Base-by-base conservation (phyloP, 441 rosid genomes). In the Hura crepitans region DNA sequence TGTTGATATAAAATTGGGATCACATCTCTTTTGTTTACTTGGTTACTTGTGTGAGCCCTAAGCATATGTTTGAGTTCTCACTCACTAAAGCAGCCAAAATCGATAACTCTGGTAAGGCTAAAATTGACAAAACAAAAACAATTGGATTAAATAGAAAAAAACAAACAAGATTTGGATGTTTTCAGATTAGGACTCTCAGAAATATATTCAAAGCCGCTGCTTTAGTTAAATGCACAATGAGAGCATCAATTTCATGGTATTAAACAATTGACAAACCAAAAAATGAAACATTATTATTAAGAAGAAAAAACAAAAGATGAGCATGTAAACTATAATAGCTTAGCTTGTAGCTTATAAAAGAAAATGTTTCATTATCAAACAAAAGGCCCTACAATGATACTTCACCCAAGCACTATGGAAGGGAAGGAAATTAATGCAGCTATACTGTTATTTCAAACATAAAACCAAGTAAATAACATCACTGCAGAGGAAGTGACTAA, bases 401-500 rank as follows among this genome's bases (percentile, higher is more conserved):
- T 35, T 56, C 65, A 47, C 31, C 13, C 3, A 35, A 49, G 71
- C 60, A 59, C 15, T 15, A 10, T 11, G 30, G 13, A 37, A 6
- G 37, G n/a, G 11, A 49, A 8, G 27, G 22, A 13, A 47, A 8
- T 12, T 12, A 14, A 27, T 27, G 7, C 25, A 6, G 62, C 30
- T 47, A 27, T 5, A 56, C 15, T 2, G 65, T 66, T 56, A 42
- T 25, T 46, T 33, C 54, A 50, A 50, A 50, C 4, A 28, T 18
- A 22, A 49, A 65, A 18, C 56, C 30, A 23, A 20, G 55, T 30
- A 45, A 20, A 53, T 50, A 18, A 50, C 56, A 66, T 20, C 25
- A 66, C n/a, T 27, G 28, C 39, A 70, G 66, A 33, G 33, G 9
- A 67, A 45, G 63, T 62, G 57, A 61, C 14, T 51, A 51, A 35